Evolutionary conservation across 2,329 filamentous ascomycete species (phyloP).

Genomic region (Aspergillaceae sp.): DNA sequence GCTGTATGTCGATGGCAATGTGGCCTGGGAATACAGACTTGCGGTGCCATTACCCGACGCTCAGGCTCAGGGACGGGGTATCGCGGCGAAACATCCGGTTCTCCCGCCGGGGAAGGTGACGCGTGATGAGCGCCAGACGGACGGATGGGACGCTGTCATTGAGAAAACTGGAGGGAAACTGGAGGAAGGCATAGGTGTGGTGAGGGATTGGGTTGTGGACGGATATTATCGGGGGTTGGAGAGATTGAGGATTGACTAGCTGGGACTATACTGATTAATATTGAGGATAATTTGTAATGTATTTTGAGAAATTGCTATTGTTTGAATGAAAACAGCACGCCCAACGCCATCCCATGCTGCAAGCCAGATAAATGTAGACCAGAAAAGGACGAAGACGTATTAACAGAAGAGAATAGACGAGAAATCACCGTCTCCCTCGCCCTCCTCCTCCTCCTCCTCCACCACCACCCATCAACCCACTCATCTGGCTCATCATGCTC

Average conservation of each 20-base stretch:
- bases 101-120: conserved; percentile 26
- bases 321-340: conserved; percentile 5
- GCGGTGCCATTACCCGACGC: conserved; percentile 23
- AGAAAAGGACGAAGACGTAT: conserved; percentile 7
- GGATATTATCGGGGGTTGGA: conserved; percentile 11
- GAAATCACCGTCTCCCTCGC: conserved; percentile 24
- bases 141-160: conserved; percentile 14
- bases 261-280: not conserved
- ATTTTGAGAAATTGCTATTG: not conserved
- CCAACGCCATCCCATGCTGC: conserved; percentile 12
- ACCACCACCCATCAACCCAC: conserved; percentile 51
- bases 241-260: conserved; percentile 1
- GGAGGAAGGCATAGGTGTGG: conserved; percentile 9
- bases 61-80: not conserved
- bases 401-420: conserved; percentile 14
- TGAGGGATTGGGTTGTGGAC: conserved; percentile 5
- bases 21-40: conserved; percentile 58
- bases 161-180: conserved; percentile 13
- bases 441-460: conserved; percentile 29
- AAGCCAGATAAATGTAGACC: conserved; percentile 1
- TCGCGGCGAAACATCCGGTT: conserved; percentile 4
- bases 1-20: conserved; percentile 71
- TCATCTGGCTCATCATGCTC: conserved; percentile 69
- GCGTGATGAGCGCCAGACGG: conserved; percentile 17
- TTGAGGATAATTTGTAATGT: not conserved